Base-by-base conservation (phyloP, 768 basidiomycete genomes). In the Plicaturopsis crispa region DNA sequence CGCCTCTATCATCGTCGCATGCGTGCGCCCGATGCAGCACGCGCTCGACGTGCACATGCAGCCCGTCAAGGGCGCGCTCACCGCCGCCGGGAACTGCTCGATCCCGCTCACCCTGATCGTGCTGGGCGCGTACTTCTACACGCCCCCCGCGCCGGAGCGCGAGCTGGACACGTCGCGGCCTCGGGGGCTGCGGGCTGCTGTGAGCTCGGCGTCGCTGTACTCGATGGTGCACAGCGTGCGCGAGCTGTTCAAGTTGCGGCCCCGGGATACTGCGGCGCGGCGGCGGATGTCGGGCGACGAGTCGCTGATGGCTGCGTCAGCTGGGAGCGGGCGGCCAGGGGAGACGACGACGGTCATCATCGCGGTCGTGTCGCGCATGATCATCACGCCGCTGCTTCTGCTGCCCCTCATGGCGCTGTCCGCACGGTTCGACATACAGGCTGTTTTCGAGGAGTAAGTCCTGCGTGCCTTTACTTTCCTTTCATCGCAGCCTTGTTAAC, bases 101-200 rank as follows among this genome's bases (percentile, higher is more conserved):
- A 82, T 97, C 43, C 94, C 93, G 0, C 53, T 97, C 19, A 97
- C 93, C 2, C 66, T 96, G 18, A 71, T 97, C 40, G 90, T 96
- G 5, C 79, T 97, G 31, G 93, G 93, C 8, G 91, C 86, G 11
- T 97, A 93, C 66, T 94, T 94, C 61, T 84, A 79, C 55, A 65
- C 63, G 0, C 63, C 68, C 4, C 33, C 36, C 26, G 16, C 34
- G 24, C 18, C 45, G 39, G 24, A 44, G 4, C 35, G 40, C 19
- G 53, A 52, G 39, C 32, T 35, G 21, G 3, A 13, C 13, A 45
- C 38, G 20, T 12, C 8, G 18, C n/a, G 12, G 31, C 13, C 31
- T 34, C 10, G 14, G 19, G 6, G 51, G 52, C 40, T 49, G 30
- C n/a, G n/a, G n/a, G n/a, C n/a, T n/a, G 37, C 26, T 14, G 46